Conservation (phyloP, 805 yeast genomes). For the Sugiyamaella smithiae region DNA sequence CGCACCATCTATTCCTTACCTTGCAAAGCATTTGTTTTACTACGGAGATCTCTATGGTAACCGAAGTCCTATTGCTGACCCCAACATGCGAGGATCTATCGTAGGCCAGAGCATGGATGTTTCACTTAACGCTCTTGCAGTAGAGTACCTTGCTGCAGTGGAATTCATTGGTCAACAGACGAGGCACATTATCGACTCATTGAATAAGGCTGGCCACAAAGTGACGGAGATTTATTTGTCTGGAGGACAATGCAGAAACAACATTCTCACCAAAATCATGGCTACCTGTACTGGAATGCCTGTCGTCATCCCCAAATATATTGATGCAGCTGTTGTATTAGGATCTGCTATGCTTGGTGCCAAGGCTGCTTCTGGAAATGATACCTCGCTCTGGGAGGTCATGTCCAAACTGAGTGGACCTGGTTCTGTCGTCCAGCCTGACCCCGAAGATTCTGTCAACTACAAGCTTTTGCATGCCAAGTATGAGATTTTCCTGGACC, state of each 20-base stretch:
- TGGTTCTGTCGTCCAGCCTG: slow-evolving; percentile 76
- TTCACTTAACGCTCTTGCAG: slow-evolving; percentile 78
- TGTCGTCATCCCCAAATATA: slow-evolving; percentile 87
- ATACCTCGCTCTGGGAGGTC: slow-evolving; percentile 65
- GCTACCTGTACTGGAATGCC: slow-evolving; percentile 94
- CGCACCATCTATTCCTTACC: slow-evolving; percentile 68
- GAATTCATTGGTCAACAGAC: slow-evolving; percentile 98
- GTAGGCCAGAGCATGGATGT: slow-evolving; percentile 92
- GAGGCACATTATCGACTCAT: slow-evolving; percentile 84
- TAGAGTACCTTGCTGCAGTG: slow-evolving; percentile 87
- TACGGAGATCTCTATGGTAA: slow-evolving; percentile 98
- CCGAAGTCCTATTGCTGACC: slow-evolving; percentile 96
- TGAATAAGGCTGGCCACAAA: slow-evolving; percentile 76
- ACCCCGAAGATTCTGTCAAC: slow-evolving; percentile 56
- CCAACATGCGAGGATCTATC: slow-evolving; percentile 85
- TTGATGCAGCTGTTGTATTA: slow-evolving; percentile 95
- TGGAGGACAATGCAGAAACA: slow-evolving; percentile 96
- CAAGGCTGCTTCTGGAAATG: slow-evolving; percentile 70
- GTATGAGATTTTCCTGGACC: slow-evolving; percentile 83
- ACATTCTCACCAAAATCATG: slow-evolving; percentile 79
- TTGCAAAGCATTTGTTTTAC: slow-evolving; percentile 83
- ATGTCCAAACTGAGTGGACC: slow-evolving; percentile 84
- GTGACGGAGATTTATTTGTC: slow-evolving; percentile 79
- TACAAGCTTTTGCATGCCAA: slow-evolving; percentile 70
- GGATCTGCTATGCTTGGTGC: slow-evolving; percentile 96